A percentile compares a stretch with the other conserved stretches of the same genome.
Conservation (phyloP, 805 yeast species). For the Metschnikowia kofuensis region DNA sequence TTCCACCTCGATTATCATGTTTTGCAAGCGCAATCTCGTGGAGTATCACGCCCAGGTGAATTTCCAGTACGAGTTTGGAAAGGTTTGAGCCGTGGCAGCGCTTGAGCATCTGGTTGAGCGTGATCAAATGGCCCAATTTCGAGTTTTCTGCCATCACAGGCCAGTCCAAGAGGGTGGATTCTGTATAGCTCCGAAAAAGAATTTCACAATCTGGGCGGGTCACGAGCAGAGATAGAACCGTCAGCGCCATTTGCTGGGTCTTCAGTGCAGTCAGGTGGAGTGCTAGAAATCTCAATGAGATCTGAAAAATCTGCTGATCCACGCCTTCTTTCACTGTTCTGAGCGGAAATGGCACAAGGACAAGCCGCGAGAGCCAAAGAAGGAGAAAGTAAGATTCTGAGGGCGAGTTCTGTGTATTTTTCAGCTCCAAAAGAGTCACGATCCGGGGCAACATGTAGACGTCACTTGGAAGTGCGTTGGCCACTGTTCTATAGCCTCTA, state of each 20-base stretch:
- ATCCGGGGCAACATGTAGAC: conserved; percentile 44
- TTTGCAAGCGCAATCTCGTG: conserved; percentile 7
- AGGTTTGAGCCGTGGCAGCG: conserved; percentile 10
- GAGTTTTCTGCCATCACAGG: conserved; percentile 1
- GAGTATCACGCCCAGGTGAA: conserved; percentile 5
- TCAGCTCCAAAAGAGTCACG: conserved; percentile 18
- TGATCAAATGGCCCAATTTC: conserved; percentile 40
- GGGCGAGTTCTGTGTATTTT: conserved; percentile 15
- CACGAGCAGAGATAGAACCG: conserved; percentile 51
- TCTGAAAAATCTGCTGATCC: conserved; percentile 31
- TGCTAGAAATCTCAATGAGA: conserved; percentile 31
- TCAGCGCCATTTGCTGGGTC: conserved; percentile 52
- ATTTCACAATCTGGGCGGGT: conserved; percentile 46
- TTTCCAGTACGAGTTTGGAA: not conserved
- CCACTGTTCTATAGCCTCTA: conserved; percentile 59
- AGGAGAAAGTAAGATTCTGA: conserved; percentile 42
- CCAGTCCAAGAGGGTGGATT: conserved; percentile 18
- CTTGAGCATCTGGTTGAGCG: conserved; percentile 38
- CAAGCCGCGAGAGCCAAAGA: conserved; percentile 69
- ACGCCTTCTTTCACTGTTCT: conserved; percentile 31
- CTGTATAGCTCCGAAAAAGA: conserved; percentile 19
- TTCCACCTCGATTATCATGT: not conserved
- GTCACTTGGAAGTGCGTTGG: conserved; percentile 60
- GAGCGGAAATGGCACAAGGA: conserved; percentile 73
- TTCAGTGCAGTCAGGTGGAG: conserved; percentile 47